Conservation (phyloP, 805 yeast genomes). For the Metschnikowia henanensis region DNA sequence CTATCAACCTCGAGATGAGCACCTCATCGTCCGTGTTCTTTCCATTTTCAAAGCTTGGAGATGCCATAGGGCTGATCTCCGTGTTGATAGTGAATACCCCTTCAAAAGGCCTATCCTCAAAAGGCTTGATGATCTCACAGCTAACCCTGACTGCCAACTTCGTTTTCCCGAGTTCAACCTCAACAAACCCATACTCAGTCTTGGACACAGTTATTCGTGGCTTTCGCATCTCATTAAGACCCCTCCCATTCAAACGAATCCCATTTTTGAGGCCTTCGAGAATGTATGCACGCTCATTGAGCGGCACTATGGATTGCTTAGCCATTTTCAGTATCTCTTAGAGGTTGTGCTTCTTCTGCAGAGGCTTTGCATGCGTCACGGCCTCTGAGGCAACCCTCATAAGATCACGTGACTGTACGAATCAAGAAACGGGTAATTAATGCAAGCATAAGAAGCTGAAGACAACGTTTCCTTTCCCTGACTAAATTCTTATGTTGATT, state of each 20-base stretch:
- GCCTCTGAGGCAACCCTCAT: not conserved
- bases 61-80: conserved; percentile 89
- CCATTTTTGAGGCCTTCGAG: conserved; percentile 62
- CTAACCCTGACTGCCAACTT: conserved; percentile 67
- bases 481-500: too few relatives aligned
- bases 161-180: conserved; percentile 76
- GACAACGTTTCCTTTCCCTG: not conserved
- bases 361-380: not conserved
- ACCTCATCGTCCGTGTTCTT: conserved; percentile 78
- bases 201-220: conserved; percentile 59
- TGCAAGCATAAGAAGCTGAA: too few relatives aligned
- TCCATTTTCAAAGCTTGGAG: conserved; percentile 77
- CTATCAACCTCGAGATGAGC: conserved; percentile 77
- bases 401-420: not conserved
- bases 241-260: conserved; percentile 68
- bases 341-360: too few relatives aligned
- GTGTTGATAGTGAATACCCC: conserved; percentile 83
- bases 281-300: conserved; percentile 62
- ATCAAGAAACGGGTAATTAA: too few relatives aligned
- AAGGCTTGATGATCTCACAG: conserved; percentile 76
- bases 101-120: conserved; percentile 91
- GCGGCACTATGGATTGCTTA: conserved; percentile 58
- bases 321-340: conserved; percentile 48
- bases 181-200: conserved; percentile 79
- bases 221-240: conserved; percentile 60